Conservation (phyloP, 2,329 filamentous ascomycete species). For the Neurospora sp. region DNA sequence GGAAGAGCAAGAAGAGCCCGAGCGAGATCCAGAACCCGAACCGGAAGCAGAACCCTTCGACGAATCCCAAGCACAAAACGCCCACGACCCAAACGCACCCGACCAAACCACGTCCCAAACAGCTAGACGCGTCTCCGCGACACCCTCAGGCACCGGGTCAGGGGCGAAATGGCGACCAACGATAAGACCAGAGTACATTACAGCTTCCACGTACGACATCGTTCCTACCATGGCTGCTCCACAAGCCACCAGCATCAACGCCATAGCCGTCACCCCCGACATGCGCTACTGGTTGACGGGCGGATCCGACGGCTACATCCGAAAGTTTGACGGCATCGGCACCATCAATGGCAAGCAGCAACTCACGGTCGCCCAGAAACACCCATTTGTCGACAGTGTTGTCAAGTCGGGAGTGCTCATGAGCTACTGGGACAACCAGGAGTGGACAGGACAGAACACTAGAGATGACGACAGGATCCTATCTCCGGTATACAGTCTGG, state of each 20-base stretch:
- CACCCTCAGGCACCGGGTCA: constrained; percentile 20
- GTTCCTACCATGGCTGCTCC: constrained; percentile 95
- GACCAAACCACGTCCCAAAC: constrained; percentile 29
- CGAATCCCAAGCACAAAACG: constrained; percentile 5
- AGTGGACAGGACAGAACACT: constrained; percentile 39
- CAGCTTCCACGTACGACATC: constrained; percentile 80
- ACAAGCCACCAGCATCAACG: constrained; percentile 91
- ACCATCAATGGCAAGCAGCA: constrained; percentile 92
- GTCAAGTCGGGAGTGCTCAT: constrained; percentile 89
- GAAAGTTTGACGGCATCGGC: constrained; percentile 91
- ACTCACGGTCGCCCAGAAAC: constrained; percentile 86
- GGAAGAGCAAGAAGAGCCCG: constrained; percentile 23
- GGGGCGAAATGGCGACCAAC: constrained; percentile 42
- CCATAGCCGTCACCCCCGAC: constrained; percentile 83
- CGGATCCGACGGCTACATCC: constrained; percentile 87
- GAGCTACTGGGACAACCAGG: constrained; percentile 98
- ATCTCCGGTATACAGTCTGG: constrained; percentile 92
- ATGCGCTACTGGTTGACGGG: constrained; percentile 93
- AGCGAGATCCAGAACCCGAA: constrained; percentile 22
- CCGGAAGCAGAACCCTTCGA: constrained; percentile 17
- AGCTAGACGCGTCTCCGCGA: constrained; percentile 21
- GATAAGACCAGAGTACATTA: constrained; percentile 69
- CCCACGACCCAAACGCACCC: constrained; percentile 6
- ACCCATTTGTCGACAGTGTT: constrained; percentile 95
- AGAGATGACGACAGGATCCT: constrained; percentile 49